A percentile compares a stretch with the other conserved stretches of the same genome.
Conservation (phyloP, 352 stramenopile species). For the Aphanomyces invadans region DNA sequence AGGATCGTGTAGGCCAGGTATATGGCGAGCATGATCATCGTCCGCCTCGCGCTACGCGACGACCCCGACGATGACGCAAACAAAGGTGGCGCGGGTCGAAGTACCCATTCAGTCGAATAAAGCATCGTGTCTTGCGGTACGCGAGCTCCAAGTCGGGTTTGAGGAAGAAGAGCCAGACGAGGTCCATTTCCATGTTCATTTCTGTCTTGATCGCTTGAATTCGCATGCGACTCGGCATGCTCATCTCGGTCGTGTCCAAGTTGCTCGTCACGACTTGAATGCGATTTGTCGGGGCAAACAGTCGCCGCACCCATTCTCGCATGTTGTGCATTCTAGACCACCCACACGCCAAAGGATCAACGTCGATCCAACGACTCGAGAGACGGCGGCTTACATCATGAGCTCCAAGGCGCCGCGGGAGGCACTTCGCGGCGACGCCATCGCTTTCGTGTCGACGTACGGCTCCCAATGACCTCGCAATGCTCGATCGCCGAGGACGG, state of each 20-base stretch:
- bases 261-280: not conserved
- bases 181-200: conserved; percentile 59
- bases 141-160: conserved; percentile 68
- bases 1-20: conserved; percentile 61
- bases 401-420: not conserved
- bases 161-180: conserved; percentile 53
- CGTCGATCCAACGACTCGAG: not conserved
- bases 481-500: conserved; percentile 48
- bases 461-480: conserved; percentile 29
- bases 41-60: not conserved
- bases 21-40: conserved; percentile 11
- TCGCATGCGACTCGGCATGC: not conserved
- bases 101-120: not conserved
- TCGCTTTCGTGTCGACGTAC: not conserved
- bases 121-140: conserved; percentile 42
- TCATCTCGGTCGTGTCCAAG: not conserved
- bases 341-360: too few relatives aligned
- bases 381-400: not conserved
- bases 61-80: not conserved
- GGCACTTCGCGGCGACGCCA: not conserved
- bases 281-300: not conserved
- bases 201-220: conserved; percentile 32
- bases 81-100: too few relatives aligned
- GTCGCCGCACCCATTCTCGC: not conserved
- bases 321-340: not conserved